Percentiles rank a stretch among this genome's conserved stretches.
Evolutionary conservation across 176 grass and related monocot species (phyloP).

Genomic region (Ampelocalamus luodianensis): DNA sequence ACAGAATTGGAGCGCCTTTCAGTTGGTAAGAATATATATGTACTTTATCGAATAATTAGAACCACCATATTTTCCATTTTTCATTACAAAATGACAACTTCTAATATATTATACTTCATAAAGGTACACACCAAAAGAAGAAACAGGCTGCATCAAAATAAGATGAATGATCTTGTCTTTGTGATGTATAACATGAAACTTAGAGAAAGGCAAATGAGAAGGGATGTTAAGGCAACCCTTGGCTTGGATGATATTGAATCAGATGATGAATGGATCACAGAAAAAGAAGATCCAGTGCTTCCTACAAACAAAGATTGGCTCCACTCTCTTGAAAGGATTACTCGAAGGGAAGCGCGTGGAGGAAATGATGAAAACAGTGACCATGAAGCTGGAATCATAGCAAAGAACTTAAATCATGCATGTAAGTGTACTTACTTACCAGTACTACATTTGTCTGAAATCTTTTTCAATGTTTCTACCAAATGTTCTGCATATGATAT

Average conservation of each 20-base stretch:
- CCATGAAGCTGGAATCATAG: not conserved
- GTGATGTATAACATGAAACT: not conserved
- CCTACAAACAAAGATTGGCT: not conserved
- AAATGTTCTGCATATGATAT: not conserved
- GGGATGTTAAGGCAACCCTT: not conserved
- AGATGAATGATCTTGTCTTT: slow-evolving; percentile 18
- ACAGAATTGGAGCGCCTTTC: not conserved
- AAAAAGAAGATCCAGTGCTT: no score
- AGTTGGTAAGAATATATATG: not conserved
- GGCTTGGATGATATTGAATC: no score
- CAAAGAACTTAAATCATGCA: not conserved
- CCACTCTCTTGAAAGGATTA: not conserved
- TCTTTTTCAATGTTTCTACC: not conserved
- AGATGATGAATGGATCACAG: no score
- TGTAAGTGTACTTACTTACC: not conserved
- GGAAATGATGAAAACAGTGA: not conserved
- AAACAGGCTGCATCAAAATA: not conserved
- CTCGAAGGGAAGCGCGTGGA: not conserved
- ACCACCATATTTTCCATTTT: no score
- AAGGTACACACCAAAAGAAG: not conserved
- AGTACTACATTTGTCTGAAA: not conserved
- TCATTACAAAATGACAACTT: no score
- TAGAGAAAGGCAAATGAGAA: not conserved
- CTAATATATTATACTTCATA: no score
- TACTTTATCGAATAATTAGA: not conserved